Percentiles rank a stretch among this genome's conserved stretches.
Conservation (phyloP, 2,329 filamentous ascomycete species). For the Shiraia sp. region DNA sequence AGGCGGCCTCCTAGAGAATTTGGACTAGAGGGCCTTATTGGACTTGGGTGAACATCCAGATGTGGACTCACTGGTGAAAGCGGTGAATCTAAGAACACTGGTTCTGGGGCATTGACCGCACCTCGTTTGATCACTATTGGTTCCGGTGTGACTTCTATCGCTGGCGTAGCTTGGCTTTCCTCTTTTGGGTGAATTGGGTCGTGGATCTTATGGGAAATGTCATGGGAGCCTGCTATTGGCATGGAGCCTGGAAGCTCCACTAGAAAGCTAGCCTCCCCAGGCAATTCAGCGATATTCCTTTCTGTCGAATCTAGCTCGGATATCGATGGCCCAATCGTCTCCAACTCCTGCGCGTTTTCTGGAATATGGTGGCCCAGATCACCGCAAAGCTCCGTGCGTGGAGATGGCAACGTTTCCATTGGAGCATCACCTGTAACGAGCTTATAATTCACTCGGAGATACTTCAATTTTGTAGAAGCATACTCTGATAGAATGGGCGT, state of each 20-base stretch:
- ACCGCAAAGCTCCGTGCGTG: slow-evolving; percentile 32
- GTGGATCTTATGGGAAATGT: not conserved
- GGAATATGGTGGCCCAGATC: slow-evolving; percentile 21
- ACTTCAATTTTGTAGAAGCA: slow-evolving; percentile 55
- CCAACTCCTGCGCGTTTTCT: slow-evolving; percentile 33
- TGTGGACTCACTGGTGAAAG: slow-evolving; percentile 20
- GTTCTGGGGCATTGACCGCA: slow-evolving; percentile 53
- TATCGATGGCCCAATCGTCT: slow-evolving; percentile 11
- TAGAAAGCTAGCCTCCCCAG: slow-evolving; percentile 31
- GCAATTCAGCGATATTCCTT: slow-evolving; percentile 26
- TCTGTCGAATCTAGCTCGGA: slow-evolving; percentile 28
- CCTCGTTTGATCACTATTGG: slow-evolving; percentile 43
- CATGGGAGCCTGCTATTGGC: not conserved
- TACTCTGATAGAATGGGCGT: slow-evolving; percentile 54
- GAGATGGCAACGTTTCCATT: slow-evolving; percentile 14
- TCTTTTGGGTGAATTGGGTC: slow-evolving; percentile 1
- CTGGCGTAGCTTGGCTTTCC: slow-evolving; percentile 6
- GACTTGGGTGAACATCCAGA: slow-evolving; percentile 6
- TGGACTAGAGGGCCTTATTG: not conserved
- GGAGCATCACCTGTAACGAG: slow-evolving; percentile 55
- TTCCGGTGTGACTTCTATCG: slow-evolving; percentile 37
- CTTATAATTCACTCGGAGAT: slow-evolving; percentile 60
- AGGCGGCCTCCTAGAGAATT: slow-evolving; percentile 3
- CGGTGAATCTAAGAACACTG: slow-evolving; percentile 31
- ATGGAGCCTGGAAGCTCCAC: slow-evolving; percentile 29